phyloP scores from a whole-genome alignment of 805 yeast genomes.

The Candida silvicultrix region DNA sequence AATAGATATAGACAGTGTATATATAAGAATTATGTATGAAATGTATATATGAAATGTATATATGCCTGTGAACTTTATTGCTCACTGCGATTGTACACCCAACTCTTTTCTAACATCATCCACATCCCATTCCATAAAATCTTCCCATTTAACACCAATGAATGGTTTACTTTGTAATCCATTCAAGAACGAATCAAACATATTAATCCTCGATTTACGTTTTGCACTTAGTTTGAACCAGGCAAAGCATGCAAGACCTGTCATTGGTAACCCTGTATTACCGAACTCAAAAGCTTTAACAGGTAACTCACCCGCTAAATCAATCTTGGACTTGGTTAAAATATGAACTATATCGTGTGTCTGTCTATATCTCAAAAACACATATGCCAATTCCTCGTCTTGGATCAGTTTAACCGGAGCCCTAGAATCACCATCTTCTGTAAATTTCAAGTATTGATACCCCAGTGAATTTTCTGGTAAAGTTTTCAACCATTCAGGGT shows the following conservation, averaged over 20 bases:
- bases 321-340: slow-evolving; percentile 81
- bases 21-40: no score
- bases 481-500: slow-evolving; percentile 50
- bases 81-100: slow-evolving; percentile 42
- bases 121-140: slow-evolving; percentile 64
- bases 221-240: slow-evolving; percentile 65
- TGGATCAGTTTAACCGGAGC: slow-evolving; percentile 83
- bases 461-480: slow-evolving; percentile 74
- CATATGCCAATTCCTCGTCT: slow-evolving; percentile 85
- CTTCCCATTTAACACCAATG: slow-evolving; percentile 91
- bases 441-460: slow-evolving; percentile 73
- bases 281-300: slow-evolving; percentile 89
- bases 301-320: slow-evolving; percentile 94
- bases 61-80: no score
- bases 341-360: slow-evolving; percentile 98
- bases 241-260: slow-evolving; percentile 84
- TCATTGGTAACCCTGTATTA: slow-evolving; percentile 91
- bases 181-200: slow-evolving; percentile 64
- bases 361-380: slow-evolving; percentile 91
- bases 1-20: neutral
- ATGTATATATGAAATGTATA: no score
- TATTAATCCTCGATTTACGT: slow-evolving; percentile 47
- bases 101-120: slow-evolving; percentile 64
- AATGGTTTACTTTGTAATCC: slow-evolving; percentile 72
- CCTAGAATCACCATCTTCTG: slow-evolving; percentile 90